Percentiles rank a stretch among this genome's conserved stretches.
These are phyloP conservation scores for Lipomyces orientalis DNA, from an alignment of 805 yeast species.

Conservation along the genomic window DNA sequence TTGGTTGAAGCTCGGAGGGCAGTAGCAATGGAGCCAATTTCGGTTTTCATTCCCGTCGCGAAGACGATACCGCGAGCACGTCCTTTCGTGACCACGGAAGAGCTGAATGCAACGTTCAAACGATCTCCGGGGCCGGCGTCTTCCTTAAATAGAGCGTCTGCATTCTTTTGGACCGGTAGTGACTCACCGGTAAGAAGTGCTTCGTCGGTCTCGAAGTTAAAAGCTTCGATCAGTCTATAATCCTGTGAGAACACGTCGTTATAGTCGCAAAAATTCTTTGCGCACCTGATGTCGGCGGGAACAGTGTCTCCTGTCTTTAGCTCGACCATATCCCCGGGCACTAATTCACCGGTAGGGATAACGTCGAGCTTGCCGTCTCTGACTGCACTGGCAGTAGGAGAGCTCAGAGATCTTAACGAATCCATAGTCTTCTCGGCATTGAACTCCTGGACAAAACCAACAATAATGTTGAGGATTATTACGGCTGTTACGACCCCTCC, in stretches of 20 bases:
- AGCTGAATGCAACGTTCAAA: slow-evolving; percentile 40
- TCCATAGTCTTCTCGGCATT: slow-evolving; percentile 59
- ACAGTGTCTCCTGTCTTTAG: slow-evolving; percentile 51
- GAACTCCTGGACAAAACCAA: slow-evolving; percentile 57
- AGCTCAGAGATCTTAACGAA: slow-evolving; percentile 52
- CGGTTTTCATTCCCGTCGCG: slow-evolving; percentile 50
- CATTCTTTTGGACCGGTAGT: slow-evolving; percentile 48
- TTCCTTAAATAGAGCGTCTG: slow-evolving; percentile 39
- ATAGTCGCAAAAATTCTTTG: slow-evolving; percentile 37
- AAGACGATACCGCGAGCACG: slow-evolving; percentile 50
- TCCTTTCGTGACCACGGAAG: slow-evolving; percentile 51
- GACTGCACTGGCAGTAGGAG: slow-evolving; percentile 53
- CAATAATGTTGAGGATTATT: slow-evolving; percentile 52
- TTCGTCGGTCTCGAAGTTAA: slow-evolving; percentile 49
- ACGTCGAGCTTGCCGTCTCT: slow-evolving; percentile 50
- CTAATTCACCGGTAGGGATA: slow-evolving; percentile 50
- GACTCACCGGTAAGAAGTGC: slow-evolving; percentile 48
- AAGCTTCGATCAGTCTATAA: slow-evolving; percentile 40
- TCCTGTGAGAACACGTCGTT: neutral
- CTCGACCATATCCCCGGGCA: slow-evolving; percentile 51
- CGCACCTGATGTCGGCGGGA: slow-evolving; percentile 51
- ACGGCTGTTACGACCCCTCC: slow-evolving; percentile 52
- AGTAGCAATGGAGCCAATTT: slow-evolving; percentile 50
- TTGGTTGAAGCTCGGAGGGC: slow-evolving; percentile 47
- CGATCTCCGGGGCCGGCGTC: slow-evolving; percentile 49